Base-by-base conservation (phyloP, 1,139 yeast genomes). In the Candida anutae region DNA sequence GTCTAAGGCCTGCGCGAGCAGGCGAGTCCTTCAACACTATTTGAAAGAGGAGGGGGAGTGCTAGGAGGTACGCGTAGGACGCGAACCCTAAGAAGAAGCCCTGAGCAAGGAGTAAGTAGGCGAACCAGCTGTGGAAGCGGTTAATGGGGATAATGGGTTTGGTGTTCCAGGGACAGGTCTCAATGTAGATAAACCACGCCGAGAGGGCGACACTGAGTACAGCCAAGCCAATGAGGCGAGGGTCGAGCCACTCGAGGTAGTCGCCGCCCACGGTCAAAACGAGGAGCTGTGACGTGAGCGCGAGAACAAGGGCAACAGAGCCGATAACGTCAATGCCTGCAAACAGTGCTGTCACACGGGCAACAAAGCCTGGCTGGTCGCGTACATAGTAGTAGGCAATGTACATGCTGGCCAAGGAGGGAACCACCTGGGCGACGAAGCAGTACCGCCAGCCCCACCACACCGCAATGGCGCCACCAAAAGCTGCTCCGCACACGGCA, bases 41-140 rank as follows among this genome's bases (percentile, higher is more conserved):
- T 34, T 62, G 69, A 29, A 62, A 62, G 17, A 61, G 42, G 13
- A 60, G 39, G 1, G 69, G 69, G 5, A 62, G 38, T 1, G 58
- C 52, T 37, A 62, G 61, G 15, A 62, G 40, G 33, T 59, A 60
- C 1, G 69, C 62, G 35, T 45, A 56, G 26, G 53, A 42, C 9
- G 62, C 52, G 25, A 60, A 46, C 4, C 69, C 69, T n/a, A 61
- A 46, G 16, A 58, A 39, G 26, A 52, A 46, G 16, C 58, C 58
- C n/a, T 53, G 46, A 4, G 43, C 38, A 4, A 61, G 38, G 11
- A 50, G 42, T 16, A 53, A 35, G 15, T 45, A 31, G 22, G 55
- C 48, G 33, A 50, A 52, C 14, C 36, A 13, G 16, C 45, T 40
- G 9, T 43, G 46, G 28, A 56, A 50, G 12, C 51, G 39, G 9